A percentile compares a stretch with the other conserved stretches of the same genome.
Conservation (phyloP, 805 yeast genomes). For the Yamadazyma tumulicola region DNA sequence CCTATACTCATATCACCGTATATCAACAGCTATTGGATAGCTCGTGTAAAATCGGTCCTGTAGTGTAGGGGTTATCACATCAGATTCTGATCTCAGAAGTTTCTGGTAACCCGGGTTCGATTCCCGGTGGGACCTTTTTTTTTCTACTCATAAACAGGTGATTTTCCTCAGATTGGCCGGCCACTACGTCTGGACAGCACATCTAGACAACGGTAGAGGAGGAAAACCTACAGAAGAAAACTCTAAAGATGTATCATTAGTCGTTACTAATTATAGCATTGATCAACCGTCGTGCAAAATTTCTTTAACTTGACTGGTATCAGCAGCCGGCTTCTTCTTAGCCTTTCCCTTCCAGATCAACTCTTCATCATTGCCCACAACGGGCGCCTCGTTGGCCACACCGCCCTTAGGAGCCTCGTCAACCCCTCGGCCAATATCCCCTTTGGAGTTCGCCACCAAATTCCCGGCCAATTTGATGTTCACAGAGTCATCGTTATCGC, state of each 20-base stretch:
- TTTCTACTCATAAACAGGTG: too few relatives aligned
- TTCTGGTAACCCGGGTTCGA: slow-evolving; percentile 35
- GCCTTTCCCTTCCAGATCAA: slow-evolving; percentile 12
- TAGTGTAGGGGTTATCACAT: slow-evolving; percentile 34
- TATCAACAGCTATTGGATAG: too few relatives aligned
- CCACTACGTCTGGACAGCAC: too few relatives aligned
- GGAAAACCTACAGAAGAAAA: too few relatives aligned
- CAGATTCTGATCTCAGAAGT: slow-evolving; percentile 22
- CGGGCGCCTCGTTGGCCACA: slow-evolving; percentile 42
- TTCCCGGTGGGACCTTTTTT: slow-evolving; percentile 27
- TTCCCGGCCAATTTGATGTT: slow-evolving; percentile 37
- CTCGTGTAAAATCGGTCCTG: slow-evolving; percentile 21
- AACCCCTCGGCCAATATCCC: slow-evolving; percentile 37
- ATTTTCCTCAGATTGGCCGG: too few relatives aligned
- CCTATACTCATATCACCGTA: too few relatives aligned
- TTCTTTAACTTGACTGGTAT: too few relatives aligned
- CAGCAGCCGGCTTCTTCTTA: too few relatives aligned
- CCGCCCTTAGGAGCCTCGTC: slow-evolving; percentile 47
- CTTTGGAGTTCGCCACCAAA: slow-evolving; percentile 36
- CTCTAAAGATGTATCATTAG: too few relatives aligned
- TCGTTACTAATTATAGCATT: too few relatives aligned
- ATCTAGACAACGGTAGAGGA: too few relatives aligned
- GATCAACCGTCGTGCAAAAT: too few relatives aligned
- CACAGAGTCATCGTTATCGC: slow-evolving; percentile 26
- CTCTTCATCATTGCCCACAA: slow-evolving; percentile 41